Evolutionary conservation across 257 asterid genomes (phyloP).

Genomic region (Cynanchum wilfordii): DNA sequence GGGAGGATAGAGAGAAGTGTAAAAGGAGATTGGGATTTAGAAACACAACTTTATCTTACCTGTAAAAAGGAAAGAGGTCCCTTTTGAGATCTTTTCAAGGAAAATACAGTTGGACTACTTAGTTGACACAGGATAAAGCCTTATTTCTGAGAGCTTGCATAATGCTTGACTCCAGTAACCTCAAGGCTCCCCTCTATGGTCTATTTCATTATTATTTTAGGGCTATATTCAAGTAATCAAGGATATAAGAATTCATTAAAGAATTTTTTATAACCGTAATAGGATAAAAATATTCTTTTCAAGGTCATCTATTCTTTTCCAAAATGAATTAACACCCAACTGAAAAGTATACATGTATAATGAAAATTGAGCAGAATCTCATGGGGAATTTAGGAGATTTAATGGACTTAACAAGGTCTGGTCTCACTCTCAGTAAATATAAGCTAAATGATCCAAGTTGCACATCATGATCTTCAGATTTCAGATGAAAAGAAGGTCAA

Average conservation of each 20-base stretch:
- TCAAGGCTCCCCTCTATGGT: background rate
- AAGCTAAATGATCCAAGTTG: background rate
- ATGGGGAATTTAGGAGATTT: background rate
- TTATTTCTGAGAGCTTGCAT: background rate
- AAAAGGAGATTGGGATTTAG: background rate
- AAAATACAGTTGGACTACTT: too few relatives aligned
- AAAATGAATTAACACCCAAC: background rate
- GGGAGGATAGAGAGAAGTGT: background rate
- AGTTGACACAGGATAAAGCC: too few relatives aligned
- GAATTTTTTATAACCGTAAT: background rate
- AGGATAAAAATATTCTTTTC: background rate
- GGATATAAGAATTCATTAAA: background rate
- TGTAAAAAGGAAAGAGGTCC: background rate
- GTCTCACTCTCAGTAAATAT: background rate
- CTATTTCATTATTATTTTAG: background rate
- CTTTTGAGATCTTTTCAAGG: background rate
- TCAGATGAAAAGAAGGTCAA: background rate
- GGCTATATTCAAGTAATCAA: background rate
- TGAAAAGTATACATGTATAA: background rate
- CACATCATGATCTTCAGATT: conserved; percentile 2
- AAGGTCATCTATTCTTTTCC: background rate
- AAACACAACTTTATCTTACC: background rate
- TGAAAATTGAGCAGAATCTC: conserved; percentile 2
- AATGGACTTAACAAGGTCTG: background rate
- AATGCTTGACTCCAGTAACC: background rate